Evolutionary conservation across 1,284 basidiomycete genomes (phyloP), one percentile per base, ranked within the genome.

Genomic region (Trichosporon inkin): DNA sequence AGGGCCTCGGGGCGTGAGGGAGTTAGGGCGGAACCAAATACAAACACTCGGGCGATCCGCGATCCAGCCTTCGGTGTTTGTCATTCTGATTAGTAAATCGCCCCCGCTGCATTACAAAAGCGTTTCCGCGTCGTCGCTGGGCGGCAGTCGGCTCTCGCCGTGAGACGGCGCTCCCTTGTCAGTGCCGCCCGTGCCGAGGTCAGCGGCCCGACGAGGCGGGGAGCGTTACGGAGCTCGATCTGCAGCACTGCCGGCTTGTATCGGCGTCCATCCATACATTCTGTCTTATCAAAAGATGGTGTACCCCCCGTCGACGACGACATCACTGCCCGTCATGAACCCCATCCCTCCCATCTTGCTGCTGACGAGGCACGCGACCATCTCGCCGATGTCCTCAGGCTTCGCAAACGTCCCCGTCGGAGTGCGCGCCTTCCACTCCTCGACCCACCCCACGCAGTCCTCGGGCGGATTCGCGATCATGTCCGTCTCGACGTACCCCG

Each of bases 401-500:
- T 61, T 56, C 1, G 72, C 76, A 58, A 78, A 78, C 22, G 69
- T 72, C 52, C 11, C 71, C 7, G 72, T 68, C 5, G 76, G 77
- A 0, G 76, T 78, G 28, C 68, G 62, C 7, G 53, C n/a, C 38
- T 68, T 53, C 78, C 77, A 78, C 55, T 71, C 65, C 11, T 56
- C 36, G 11, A 65, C 67, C 68, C 68, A 77, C 2, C 58, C 58
- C 44, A 59, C 39, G 36, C 65, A 63, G 24, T 60, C 56, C 41
- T 58, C 64, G 1, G 69, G 66, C 2, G 68, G 69, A 53, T 71
- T 67, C 63, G 69, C 67, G 32, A 76, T 77, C 78, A 79, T 79
- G 55, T 79, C 78, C 5, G 78, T 78, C 4, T 62, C 47, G 20
- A 78, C 73, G 68, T 78, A 79, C 7, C 77, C 73, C 1, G 78